These are phyloP conservation scores for Acorus calamus DNA, from an alignment of 106 monocot species.

Conservation along the genomic window DNA sequence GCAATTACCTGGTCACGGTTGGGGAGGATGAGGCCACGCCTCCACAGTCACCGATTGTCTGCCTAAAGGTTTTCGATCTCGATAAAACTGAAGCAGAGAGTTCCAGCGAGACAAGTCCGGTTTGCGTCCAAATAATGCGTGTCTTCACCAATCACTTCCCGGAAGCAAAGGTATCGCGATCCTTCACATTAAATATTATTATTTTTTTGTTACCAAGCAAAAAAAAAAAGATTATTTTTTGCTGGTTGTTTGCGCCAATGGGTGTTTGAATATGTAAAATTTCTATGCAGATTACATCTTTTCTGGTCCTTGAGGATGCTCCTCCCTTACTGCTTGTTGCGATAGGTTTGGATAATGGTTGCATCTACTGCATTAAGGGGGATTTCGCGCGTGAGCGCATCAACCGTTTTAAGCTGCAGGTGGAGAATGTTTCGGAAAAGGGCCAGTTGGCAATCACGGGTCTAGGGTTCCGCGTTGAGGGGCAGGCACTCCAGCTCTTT, in stretches of 20 bases:
- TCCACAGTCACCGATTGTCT: constrained; percentile 46
- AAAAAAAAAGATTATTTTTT: too few species aligned
- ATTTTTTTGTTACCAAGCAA: too few species aligned
- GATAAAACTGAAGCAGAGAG: constrained; percentile 91
- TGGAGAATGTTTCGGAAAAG: constrained; percentile 39
- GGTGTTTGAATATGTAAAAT: too few species aligned
- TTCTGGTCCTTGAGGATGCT: constrained; percentile 89
- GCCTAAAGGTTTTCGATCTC: constrained; percentile 88
- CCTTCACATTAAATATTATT: too few species aligned
- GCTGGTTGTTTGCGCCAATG: too few species aligned
- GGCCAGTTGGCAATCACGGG: constrained; percentile 51
- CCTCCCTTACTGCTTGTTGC: constrained; percentile 77
- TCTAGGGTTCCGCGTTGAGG: constrained; percentile 70
- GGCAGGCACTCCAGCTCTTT: constrained; percentile 73
- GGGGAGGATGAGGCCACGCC: constrained; percentile 84
- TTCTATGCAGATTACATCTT: constrained; percentile 74
- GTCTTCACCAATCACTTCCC: constrained; percentile 89
- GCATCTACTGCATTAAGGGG: constrained; percentile 93
- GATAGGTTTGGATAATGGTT: constrained; percentile 80
- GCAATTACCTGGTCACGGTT: constrained; percentile 75
- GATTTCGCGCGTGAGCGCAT: constrained; percentile 94
- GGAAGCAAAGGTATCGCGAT: constrained; percentile 50
- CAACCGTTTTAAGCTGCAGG: constrained; percentile 70
- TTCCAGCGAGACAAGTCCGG: constrained; percentile 70
- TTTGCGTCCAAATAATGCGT: constrained; percentile 74